phyloP scores from a whole-genome alignment of 371 early-diverging fungal species.

The Paraphysoderma sedebokerense region DNA sequence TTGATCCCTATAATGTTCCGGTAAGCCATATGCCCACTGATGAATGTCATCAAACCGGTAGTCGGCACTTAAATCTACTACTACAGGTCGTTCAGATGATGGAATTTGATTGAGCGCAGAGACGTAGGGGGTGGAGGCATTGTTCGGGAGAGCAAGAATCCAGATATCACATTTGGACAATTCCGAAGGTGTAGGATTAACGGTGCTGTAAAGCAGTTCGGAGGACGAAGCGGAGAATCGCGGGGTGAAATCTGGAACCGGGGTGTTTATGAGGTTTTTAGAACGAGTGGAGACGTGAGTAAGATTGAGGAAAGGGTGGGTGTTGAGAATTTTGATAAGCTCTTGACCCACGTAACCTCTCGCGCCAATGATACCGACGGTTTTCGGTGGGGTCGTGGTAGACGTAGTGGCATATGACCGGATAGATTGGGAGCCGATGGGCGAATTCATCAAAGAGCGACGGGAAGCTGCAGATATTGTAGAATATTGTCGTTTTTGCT shows the following conservation, averaged over 20 bases:
- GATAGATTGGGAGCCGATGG: background rate
- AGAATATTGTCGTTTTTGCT: too few relatives aligned
- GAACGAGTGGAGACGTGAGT: conserved; percentile 73
- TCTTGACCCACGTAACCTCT: conserved; percentile 93
- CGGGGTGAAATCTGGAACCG: conserved; percentile 57
- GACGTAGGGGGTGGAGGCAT: conserved; percentile 78
- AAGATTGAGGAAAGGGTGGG: conserved; percentile 66
- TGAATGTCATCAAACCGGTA: conserved; percentile 58
- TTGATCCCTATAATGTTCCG: conserved; percentile 38
- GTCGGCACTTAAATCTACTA: conserved; percentile 84
- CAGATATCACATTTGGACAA: conserved; percentile 59
- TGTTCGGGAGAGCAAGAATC: conserved; percentile 92
- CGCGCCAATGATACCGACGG: conserved; percentile 86
- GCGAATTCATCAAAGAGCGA: background rate
- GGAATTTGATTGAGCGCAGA: conserved; percentile 40
- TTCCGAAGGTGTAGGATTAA: conserved; percentile 9
- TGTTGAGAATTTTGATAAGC: conserved; percentile 68
- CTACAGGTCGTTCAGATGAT: conserved; percentile 36
- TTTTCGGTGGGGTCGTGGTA: conserved; percentile 3
- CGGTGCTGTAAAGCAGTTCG: background rate
- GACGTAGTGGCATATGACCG: conserved; percentile 33
- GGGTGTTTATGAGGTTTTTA: conserved; percentile 65
- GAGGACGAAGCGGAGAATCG: background rate
- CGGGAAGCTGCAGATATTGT: too few relatives aligned
- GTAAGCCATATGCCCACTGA: conserved; percentile 82